Evolutionary conservation across 2,329 filamentous ascomycete species (phyloP), one percentile per base, ranked within the genome.

Genomic region (Biscogniauxia marginata): DNA sequence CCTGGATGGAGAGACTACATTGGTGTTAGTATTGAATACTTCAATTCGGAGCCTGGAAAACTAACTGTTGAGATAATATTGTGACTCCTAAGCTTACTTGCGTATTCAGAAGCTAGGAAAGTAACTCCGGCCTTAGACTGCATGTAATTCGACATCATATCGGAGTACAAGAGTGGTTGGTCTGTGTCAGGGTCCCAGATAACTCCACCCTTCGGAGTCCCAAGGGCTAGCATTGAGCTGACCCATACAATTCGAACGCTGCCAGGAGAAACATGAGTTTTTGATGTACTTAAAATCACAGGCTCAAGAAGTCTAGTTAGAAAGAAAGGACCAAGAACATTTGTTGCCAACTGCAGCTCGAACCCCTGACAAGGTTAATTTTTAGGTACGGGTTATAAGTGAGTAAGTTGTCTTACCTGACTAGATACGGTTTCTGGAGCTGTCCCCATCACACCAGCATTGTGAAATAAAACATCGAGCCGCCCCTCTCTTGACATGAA

Each of bases 331-430:
- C 65, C 63, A 18, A 70, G 30, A 52, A 61, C 58, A 54, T 71
- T 71, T 7, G 67, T 64, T 22, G 63, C 61, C 53, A 68, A 57
- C 52, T 72, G 64, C 7, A 70, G 48, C 46, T 71, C 69, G 43
- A 68, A 55, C 22, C 67, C 67, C 47, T 69, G 62, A 21, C 30
- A 11, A 30, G 25, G n/a, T n/a, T 11, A n/a, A 13, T 7, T 48
- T 22, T 58, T 25, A 58, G 30, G 43, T 44, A 21, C 5, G 11
- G n/a, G 6, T 9, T 1, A 7, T 3, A 1, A 6, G 19, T 21
- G 1, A n/a, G 9, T 7, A 5, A 3, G 9, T 20, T 46, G 39
- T 3, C 39, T 52, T 22, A 54, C 55, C 46, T 58, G 56, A n/a
- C 21, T 22, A 13, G 49, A 52, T 16, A 50, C 55, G 24, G 50